Evolutionary conservation across 169 alveolate genomes (phyloP).

Genomic region (Amoebophrya sp.): DNA sequence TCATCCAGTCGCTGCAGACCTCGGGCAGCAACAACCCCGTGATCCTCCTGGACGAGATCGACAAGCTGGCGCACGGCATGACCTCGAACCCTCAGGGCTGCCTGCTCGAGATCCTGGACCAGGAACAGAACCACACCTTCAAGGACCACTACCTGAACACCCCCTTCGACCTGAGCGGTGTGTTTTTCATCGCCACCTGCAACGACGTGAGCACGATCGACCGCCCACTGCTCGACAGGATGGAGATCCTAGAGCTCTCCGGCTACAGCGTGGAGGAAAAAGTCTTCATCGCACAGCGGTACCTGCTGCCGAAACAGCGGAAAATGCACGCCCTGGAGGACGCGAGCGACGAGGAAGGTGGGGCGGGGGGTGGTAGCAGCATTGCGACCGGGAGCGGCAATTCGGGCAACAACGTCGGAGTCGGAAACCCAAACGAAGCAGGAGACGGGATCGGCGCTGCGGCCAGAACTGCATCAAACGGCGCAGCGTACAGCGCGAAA

Average conservation of each 20-base stretch:
- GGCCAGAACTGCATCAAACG: too few species aligned
- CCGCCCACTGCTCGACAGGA: slow-evolving; percentile 69
- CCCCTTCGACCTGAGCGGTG: slow-evolving; percentile 61
- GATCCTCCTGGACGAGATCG: slow-evolving; percentile 76
- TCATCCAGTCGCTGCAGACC: slow-evolving; percentile 37
- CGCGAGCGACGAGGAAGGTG: neutral
- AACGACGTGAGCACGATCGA: slow-evolving; percentile 60
- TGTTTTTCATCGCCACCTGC: slow-evolving; percentile 78
- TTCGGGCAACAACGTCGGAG: too few species aligned
- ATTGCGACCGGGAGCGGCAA: too few species aligned
- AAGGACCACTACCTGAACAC: slow-evolving; percentile 30
- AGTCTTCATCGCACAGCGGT: slow-evolving; percentile 57
- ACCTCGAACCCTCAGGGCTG: neutral
- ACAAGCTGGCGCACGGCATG: slow-evolving; percentile 51
- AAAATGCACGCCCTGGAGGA: neutral
- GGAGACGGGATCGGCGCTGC: too few species aligned
- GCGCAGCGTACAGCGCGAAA: too few species aligned
- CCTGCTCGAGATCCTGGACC: slow-evolving; percentile 75
- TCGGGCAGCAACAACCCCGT: slow-evolving; percentile 20
- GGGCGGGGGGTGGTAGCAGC: too few species aligned
- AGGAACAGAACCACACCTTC: slow-evolving; percentile 57
- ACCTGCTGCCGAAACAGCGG: slow-evolving; percentile 49
- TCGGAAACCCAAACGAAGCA: too few species aligned
- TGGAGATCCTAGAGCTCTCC: slow-evolving; percentile 79
- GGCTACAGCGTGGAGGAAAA: slow-evolving; percentile 76